phyloP scores from a whole-genome alignment of 1,284 basidiomycete genomes.

The Hypsizygus ulmarius region DNA sequence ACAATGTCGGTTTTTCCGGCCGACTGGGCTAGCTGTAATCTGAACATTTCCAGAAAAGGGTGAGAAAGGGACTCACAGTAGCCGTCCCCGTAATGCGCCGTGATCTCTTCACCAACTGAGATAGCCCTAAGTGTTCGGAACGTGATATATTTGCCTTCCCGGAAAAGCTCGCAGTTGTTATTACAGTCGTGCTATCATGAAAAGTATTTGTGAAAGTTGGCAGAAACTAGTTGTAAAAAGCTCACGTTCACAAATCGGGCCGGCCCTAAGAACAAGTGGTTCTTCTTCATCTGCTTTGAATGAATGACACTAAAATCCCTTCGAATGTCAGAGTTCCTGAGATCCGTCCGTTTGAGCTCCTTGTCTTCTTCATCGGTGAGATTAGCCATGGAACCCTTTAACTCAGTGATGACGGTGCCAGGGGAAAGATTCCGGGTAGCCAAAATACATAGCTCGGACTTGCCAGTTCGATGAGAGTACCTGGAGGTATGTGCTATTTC shows the following conservation, averaged over 20 bases:
- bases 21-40: constrained; percentile 52
- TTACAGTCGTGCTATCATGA: constrained; percentile 80
- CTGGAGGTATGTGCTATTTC: constrained; percentile 86
- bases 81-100: constrained; percentile 80
- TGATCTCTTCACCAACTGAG: constrained; percentile 80
- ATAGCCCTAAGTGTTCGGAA: constrained; percentile 85
- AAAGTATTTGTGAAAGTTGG: constrained; percentile 23
- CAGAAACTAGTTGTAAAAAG: constrained; percentile 23
- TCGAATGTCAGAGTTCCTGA: constrained; percentile 68
- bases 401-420: constrained; percentile 73
- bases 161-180: constrained; percentile 85
- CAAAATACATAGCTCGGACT: constrained; percentile 87
- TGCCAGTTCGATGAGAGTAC: constrained; percentile 81
- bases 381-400: constrained; percentile 87
- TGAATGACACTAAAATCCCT: constrained; percentile 91
- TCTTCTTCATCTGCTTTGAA: constrained; percentile 87
- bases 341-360: constrained; percentile 74
- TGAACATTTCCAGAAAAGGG: constrained; percentile 7
- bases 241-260: constrained; percentile 93
- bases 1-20: constrained; percentile 82
- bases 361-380: constrained; percentile 79
- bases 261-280: constrained; percentile 88
- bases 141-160: constrained; percentile 84
- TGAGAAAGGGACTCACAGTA: constrained; percentile 57
- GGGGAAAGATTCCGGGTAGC: constrained; percentile 73